These are phyloP conservation scores for Scheffersomyces spartinae DNA, from an alignment of 805 yeast genomes.

Conservation along the genomic window DNA sequence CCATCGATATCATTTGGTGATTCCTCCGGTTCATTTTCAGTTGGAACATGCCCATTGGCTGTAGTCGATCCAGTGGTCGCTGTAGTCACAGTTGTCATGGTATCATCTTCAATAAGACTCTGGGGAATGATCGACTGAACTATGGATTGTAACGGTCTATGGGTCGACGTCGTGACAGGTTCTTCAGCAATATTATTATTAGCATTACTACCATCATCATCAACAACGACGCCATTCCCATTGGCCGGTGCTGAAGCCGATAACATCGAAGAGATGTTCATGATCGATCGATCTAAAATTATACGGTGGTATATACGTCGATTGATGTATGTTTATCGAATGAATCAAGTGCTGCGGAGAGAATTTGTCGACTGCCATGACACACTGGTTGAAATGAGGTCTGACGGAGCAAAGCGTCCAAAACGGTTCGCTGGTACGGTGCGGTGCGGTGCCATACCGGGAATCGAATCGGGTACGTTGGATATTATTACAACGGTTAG, in stretches of 20 bases:
- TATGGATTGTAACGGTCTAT: neutral
- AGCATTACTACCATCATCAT: neutral
- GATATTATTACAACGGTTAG: too few relatives aligned
- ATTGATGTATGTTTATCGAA: neutral
- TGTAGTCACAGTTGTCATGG: too few relatives aligned
- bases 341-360: neutral
- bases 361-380: neutral
- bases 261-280: conserved; percentile 3
- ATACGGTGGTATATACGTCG: neutral
- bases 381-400: neutral
- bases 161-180: neutral
- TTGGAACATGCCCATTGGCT: too few relatives aligned
- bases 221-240: too few relatives aligned
- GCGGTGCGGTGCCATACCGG: too few relatives aligned
- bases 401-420: neutral
- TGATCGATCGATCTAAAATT: neutral
- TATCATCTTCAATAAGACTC: too few relatives aligned
- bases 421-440: too few relatives aligned
- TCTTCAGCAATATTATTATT: neutral
- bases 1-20: too few relatives aligned
- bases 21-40: too few relatives aligned
- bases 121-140: neutral
- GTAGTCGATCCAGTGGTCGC: too few relatives aligned
- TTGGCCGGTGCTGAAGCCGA: conserved; percentile 2
- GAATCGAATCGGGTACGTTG: too few relatives aligned